Evolutionary conservation across 2,329 filamentous ascomycete genomes (phyloP), one percentile per base, ranked within the genome.

Genomic region (Venturia aucupariae): DNA sequence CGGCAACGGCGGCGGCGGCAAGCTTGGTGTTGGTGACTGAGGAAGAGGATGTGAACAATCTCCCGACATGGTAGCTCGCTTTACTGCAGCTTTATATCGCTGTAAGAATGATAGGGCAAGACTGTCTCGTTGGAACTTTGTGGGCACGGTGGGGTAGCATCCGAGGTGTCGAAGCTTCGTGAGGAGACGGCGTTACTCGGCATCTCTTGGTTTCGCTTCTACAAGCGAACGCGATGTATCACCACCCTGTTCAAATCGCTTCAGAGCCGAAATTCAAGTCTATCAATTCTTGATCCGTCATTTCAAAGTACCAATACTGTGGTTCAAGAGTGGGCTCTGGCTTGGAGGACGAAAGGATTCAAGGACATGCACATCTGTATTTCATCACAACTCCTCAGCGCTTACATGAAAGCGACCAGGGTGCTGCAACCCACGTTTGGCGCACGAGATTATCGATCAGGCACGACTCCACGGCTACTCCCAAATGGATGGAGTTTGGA

Each of bases 121-220:
- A 11, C 32, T 54, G 10, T 32, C 24, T 32, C 48, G 19, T 11
- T 13, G 39, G 11, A 4, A 10, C 39, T 41, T 17, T 41, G 39
- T 41, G n/a, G n/a, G n/a, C n/a, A n/a, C n/a, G n/a, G n/a, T n/a
- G 39, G 44, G 44, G 44, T 13, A 48, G n/a, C 44, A 57, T 57
- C 51, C 51, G 51, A 57, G 51, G 51, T 32, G 19, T 57, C 48
- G 44, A 46, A 22, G 44, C n/a, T 46, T 51, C 46, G 46, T 51
- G 46, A 51, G 46, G 22, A 57, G 27, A 35, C 27, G 51, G 51
- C 27, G 27, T 57, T 57, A 6, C 15, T 57, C 51, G 51, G 51
- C 27, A 54, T 6, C 39, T 41, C 39, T 5, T 3, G 42, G 22
- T 4, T n/a, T 15, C 48, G 48, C 48, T 54, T 57, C 46, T 27